These are phyloP conservation scores for Spergularia azorica DNA, from an alignment of 179 eudicot species.

Conservation along the genomic window DNA sequence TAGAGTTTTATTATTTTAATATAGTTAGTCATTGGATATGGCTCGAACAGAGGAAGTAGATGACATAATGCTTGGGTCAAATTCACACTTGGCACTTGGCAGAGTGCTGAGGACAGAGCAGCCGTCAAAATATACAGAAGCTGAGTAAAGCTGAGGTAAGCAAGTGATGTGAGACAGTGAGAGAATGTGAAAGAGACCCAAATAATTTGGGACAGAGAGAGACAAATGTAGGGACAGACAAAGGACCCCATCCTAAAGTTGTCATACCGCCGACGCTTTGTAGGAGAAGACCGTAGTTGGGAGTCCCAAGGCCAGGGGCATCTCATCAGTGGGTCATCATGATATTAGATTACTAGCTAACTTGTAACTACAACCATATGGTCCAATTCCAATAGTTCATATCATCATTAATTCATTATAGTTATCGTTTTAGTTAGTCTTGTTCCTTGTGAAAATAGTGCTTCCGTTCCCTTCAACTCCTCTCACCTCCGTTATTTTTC, in stretches of 20 bases:
- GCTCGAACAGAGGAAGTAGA: not conserved
- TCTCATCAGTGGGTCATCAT: conserved; percentile 17
- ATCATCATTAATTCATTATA: conserved; percentile 14
- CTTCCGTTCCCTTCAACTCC: no score
- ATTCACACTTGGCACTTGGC: conserved; percentile 19
- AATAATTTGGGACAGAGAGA: conserved; percentile 27
- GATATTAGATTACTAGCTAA: not conserved
- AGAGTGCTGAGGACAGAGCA: conserved; percentile 21
- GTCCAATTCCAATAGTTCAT: not conserved
- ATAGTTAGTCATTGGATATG: not conserved
- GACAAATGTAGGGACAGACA: conserved; percentile 13
- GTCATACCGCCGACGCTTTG: conserved; percentile 42
- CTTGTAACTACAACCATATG: not conserved
- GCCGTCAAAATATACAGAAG: conserved; percentile 27
- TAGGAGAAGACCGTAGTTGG: conserved; percentile 26
- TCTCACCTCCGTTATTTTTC: no score
- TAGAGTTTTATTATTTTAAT: no score
- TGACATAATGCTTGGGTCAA: conserved; percentile 18
- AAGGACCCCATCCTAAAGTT: conserved; percentile 24
- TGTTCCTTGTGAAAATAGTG: no score
- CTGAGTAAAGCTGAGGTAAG: conserved; percentile 26
- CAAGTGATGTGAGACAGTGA: not conserved
- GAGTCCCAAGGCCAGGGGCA: conserved; percentile 10
- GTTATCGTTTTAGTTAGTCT: not conserved
- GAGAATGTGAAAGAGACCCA: not conserved